Evolutionary conservation across 2,329 filamentous ascomycete genomes (phyloP), one percentile per base, ranked within the genome.

Genomic region (Aspergillus phoenicis): DNA sequence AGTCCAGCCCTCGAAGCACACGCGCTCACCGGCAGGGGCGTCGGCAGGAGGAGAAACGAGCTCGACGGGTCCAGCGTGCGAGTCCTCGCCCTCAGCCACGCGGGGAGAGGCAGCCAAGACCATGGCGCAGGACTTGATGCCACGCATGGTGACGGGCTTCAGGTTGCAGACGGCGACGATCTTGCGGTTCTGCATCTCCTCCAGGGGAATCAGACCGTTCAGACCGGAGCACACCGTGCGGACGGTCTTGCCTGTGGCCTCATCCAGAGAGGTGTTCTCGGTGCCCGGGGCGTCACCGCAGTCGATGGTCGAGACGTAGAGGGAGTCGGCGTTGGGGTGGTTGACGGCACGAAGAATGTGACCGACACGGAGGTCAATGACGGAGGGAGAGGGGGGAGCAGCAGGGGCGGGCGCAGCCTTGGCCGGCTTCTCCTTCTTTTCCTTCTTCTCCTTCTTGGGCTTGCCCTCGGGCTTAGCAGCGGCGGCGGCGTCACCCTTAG

Each of bases 61-160:
- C 84, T 99, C 95, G 61, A 99, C 92, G 36, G 93, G 92, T 3
- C 91, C 91, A 66, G 89, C 92, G 82, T 97, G 92, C 76, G 94
- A 87, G 73, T 86, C 89, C 73, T 93, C 93, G 48, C 93, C 94
- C 72, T 94, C 91, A 72, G 89, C 88, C 52, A 91, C 77, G 62
- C 85, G 84, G n/a, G 94, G 95, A 17, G 92, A 97, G 2, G 95
- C 95, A 8, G 95, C 95, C 41, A 99, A 86, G 15, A 99, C 95
- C 95, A 99, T 98, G 72, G 93, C 89, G 58, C 80, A 83, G 33
- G 85, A 90, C 75, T 90, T 90, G 75, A 91, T 85, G 68, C 95
- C 95, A 66, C 95, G 91, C 95, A 99, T 99, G 78, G 96, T 99
- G 77, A 98, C 95, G 54, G 95, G 95, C 85, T 99, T 99, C 69